A percentile compares a stretch with the other conserved stretches of the same genome.
phyloP scores from a whole-genome alignment of 306 rosid species.

The Dalbergia cultrata region DNA sequence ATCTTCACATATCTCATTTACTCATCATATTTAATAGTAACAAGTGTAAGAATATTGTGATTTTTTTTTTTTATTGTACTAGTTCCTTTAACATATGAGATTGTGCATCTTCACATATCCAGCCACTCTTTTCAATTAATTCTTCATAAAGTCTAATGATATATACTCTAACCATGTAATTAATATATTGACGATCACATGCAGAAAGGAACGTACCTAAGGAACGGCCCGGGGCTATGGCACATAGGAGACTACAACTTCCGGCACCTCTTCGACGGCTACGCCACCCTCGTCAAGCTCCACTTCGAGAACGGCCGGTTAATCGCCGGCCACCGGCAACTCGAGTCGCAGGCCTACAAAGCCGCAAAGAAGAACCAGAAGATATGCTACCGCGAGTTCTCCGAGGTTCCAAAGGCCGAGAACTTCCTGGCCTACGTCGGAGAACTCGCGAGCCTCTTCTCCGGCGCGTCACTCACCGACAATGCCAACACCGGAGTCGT shows the following conservation, averaged over 20 bases:
- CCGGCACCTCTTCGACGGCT: slow-evolving; percentile 95
- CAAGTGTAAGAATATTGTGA: too few relatives aligned
- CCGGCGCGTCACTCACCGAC: slow-evolving; percentile 85
- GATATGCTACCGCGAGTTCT: slow-evolving; percentile 89
- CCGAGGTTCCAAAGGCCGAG: slow-evolving; percentile 79
- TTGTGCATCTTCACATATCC: too few relatives aligned
- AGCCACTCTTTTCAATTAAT: too few relatives aligned
- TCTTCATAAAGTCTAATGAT: too few relatives aligned
- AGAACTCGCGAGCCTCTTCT: slow-evolving; percentile 78
- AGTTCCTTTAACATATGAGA: too few relatives aligned
- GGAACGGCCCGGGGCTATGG: slow-evolving; percentile 98
- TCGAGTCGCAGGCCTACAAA: slow-evolving; percentile 79
- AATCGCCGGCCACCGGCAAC: slow-evolving; percentile 77
- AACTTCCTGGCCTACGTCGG: slow-evolving; percentile 76
- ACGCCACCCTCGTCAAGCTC: slow-evolving; percentile 82
- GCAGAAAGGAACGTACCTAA: slow-evolving; percentile 94
- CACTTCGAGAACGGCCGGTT: slow-evolving; percentile 66
- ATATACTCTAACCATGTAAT: too few relatives aligned
- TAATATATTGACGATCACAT: slow-evolving; percentile 43
- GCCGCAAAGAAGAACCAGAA: slow-evolving; percentile 79
- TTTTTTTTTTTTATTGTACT: too few relatives aligned
- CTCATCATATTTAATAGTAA: too few relatives aligned
- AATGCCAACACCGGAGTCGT: slow-evolving; percentile 93
- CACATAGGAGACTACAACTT: slow-evolving; percentile 83
- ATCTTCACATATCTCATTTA: too few relatives aligned